Evolutionary conservation across 805 yeast genomes (phyloP), one percentile per base, ranked within the genome.

Genomic region (Crinitomyces ghanaensis): DNA sequence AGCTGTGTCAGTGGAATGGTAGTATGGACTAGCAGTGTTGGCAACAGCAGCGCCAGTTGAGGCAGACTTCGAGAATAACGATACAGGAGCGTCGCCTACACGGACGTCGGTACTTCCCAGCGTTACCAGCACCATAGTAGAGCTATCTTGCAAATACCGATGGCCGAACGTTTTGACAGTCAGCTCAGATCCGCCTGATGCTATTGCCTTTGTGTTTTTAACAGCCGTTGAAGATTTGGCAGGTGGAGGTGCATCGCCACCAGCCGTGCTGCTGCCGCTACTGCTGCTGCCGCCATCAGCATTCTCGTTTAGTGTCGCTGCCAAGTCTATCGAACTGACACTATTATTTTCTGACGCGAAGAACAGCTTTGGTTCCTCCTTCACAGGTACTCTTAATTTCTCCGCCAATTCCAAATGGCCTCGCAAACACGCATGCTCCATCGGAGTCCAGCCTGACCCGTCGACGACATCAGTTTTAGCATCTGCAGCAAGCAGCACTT

Each of bases 361-460:
- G 13, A 28, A 20, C 6, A 36, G 19, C 17, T 30, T 31, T 18
- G 19, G 24, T n/a, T 24, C 19, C 13, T 35, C 37, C 14, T 42
- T 41, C 2, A 41, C 37, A 2, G 45, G 42, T 1, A 48, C 45
- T 12, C 48, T 51, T 35, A 88, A 59, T 48, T 72, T 45, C 33
- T 72, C 72, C 1, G 91, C 77, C 23, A 83, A 70, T 2, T 62
- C 66, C 37, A 86, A 59, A 53, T 85, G 93, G 4, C 97, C 97
- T 46, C 96, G 68, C 29, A 88, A 62, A 31, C 83, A 77, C 0
- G 96, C 95, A 55, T 88, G 97, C 49, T 88, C 97, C 75, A 84
- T 75, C n/a, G 97, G 95, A 13, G 84, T 73, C 97, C 97, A 88
- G 0, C 96, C 96, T 33, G 91, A 77, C 29, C 73, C 77, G 58